Conservation (phyloP, 2,329 filamentous ascomycete genomes). For the Diplodia sapinea region DNA sequence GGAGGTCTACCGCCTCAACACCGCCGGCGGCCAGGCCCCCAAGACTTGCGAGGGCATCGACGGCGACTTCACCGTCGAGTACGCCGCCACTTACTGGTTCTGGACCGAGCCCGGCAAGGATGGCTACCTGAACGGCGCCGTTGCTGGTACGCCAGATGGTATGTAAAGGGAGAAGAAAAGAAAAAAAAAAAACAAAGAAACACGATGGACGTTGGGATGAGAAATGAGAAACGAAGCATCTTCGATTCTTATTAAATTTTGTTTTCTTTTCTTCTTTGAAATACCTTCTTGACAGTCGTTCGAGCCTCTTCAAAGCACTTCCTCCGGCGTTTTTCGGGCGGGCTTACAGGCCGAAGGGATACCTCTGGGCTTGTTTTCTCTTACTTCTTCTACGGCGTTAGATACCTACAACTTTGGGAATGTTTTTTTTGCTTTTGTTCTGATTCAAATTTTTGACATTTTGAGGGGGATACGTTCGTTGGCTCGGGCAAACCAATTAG, state of each 20-base stretch:
- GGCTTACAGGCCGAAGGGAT: not conserved
- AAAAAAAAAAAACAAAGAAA: not conserved
- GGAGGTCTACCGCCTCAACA: conserved; percentile 83
- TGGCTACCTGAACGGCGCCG: conserved; percentile 19
- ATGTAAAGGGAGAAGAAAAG: not conserved
- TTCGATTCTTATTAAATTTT: conserved; percentile 26
- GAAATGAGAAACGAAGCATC: conserved; percentile 3
- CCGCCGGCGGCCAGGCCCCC: conserved; percentile 79
- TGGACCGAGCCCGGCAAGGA: conserved; percentile 37
- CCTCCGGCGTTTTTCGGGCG: conserved; percentile 1
- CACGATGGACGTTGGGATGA: not conserved
- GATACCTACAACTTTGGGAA: conserved; percentile 18
- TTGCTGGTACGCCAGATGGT: conserved; percentile 12
- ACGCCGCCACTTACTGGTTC: conserved; percentile 81
- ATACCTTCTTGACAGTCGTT: conserved; percentile 18
- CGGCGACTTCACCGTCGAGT: conserved; percentile 73
- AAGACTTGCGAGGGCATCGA: conserved; percentile 71
- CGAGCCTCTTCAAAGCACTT: conserved; percentile 14
- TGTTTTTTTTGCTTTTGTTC: not conserved
- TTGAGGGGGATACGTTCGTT: not conserved
- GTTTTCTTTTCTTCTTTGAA: not conserved
- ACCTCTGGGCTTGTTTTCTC: not conserved
- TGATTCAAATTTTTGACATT: not conserved
- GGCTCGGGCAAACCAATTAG: conserved; percentile 2
- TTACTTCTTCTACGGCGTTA: conserved; percentile 17